Conservation (phyloP, 495 filamentous ascomycete species). For the Neurospora cerealis region DNA sequence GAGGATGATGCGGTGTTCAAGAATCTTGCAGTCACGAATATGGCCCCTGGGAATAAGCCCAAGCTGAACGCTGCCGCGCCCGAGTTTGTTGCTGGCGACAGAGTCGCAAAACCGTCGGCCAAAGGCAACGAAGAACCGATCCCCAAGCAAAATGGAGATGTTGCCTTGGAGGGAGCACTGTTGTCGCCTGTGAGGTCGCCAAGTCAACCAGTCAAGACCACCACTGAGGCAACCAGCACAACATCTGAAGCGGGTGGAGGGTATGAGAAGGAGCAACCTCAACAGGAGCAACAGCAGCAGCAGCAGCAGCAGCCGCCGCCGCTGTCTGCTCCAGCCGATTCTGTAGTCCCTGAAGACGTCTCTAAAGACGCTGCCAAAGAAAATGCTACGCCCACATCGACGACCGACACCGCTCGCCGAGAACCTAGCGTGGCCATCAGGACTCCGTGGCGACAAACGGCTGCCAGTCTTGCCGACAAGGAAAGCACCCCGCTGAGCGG, state of each 20-base stretch:
- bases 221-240: slow-evolving; percentile 21
- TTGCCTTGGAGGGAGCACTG: slow-evolving; percentile 10
- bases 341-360: not conserved
- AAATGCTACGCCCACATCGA: slow-evolving; percentile 10
- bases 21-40: slow-evolving; percentile 52
- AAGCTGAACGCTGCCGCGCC: slow-evolving; percentile 42
- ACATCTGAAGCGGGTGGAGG: slow-evolving; percentile 32
- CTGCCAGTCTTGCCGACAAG: slow-evolving; percentile 36
- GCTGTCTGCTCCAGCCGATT: not conserved
- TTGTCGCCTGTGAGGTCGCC: slow-evolving; percentile 24
- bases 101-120: slow-evolving; percentile 8
- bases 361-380: slow-evolving; percentile 16
- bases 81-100: slow-evolving; percentile 35
- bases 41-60: slow-evolving; percentile 29
- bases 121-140: slow-evolving; percentile 12
- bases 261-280: slow-evolving; percentile 22
- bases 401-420: slow-evolving; percentile 25
- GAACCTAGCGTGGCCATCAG: slow-evolving; percentile 46
- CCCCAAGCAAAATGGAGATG: slow-evolving; percentile 8
- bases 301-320: slow-evolving; percentile 6
- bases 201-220: slow-evolving; percentile 20
- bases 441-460: slow-evolving; percentile 60
- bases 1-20: slow-evolving; percentile 78
- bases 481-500: slow-evolving; percentile 42
- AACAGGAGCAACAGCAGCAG: slow-evolving; percentile 7